phyloP scores from a whole-genome alignment of 805 yeast species.

The Wickerhamiella brachini region DNA sequence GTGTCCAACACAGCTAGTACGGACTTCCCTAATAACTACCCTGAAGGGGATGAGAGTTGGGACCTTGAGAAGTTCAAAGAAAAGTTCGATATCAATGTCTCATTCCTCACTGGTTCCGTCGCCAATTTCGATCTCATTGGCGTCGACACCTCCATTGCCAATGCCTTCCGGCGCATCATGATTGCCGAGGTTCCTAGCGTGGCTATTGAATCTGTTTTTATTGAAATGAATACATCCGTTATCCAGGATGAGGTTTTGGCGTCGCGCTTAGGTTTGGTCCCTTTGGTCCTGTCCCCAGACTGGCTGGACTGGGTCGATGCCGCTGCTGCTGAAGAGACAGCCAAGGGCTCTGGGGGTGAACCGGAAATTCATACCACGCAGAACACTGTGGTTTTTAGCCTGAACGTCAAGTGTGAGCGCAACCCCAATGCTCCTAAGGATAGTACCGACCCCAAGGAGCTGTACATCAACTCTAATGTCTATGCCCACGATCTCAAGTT shows the following conservation, averaged over 20 bases:
- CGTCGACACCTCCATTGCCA: slow-evolving; percentile 84
- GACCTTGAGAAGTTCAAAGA: slow-evolving; percentile 65
- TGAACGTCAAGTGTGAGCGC: slow-evolving; percentile 71
- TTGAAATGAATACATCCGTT: slow-evolving; percentile 89
- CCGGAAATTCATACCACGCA: slow-evolving; percentile 51
- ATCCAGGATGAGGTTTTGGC: slow-evolving; percentile 96
- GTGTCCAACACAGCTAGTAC: slow-evolving; percentile 45
- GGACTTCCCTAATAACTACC: slow-evolving; percentile 80
- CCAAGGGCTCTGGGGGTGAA: slow-evolving; percentile 11
- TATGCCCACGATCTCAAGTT: slow-evolving; percentile 83
- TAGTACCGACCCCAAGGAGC: slow-evolving; percentile 66
- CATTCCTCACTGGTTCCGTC: slow-evolving; percentile 41
- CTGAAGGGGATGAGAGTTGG: slow-evolving; percentile 62
- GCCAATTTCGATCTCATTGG: slow-evolving; percentile 81
- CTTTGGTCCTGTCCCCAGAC: slow-evolving; percentile 86
- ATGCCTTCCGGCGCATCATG: slow-evolving; percentile 95
- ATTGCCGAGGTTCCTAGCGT: slow-evolving; percentile 92
- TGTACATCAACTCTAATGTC: slow-evolving; percentile 72
- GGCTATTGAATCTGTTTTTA: slow-evolving; percentile 83
- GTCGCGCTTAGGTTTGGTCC: slow-evolving; percentile 86
- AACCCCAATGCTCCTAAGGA: slow-evolving; percentile 72
- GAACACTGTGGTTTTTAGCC: slow-evolving; percentile 73
- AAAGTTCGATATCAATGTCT: slow-evolving; percentile 47
- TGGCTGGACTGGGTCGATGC: slow-evolving; percentile 54
- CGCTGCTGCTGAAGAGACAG: slow-evolving; percentile 10